Evolutionary conservation across 768 basidiomycete species (phyloP), one percentile per base, ranked within the genome.

Genomic region (Collybia sp.): DNA sequence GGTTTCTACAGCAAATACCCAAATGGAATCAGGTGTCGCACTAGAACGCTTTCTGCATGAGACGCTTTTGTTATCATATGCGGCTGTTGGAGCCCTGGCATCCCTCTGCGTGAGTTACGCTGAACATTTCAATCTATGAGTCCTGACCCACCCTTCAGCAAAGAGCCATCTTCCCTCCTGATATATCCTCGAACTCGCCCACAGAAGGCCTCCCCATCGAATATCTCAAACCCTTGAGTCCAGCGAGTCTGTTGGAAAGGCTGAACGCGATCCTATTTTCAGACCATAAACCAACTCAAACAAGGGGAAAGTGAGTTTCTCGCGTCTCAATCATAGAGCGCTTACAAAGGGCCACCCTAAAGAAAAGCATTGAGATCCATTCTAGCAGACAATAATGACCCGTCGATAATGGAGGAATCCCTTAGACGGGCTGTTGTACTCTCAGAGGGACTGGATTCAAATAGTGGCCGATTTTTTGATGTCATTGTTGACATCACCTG

Each of bases 1-100:
- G 64, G 80, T 76, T 9, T 75, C 76, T 0, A 73, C 74, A 33
- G 70, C 72, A n/a, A 79, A 80, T 15, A 73, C 78, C 8, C 71
- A 76, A 31, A 67, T 71, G 31, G 78, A 80, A 45, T 69, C 65
- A n/a, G 64, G 67, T 13, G 71, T 76, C 36, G 71, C 73, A 33
- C 58, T 71, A 16, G 83, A 85, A 54, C 71, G 75, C 17, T 84
- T 88, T 54, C 76, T 80, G 51, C 73, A 76, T 33, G 92, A 93
- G 60, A 84, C 85, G 2, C 71, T 75, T 35, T 53, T 81, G 44
- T 67, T 96, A 20, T 92, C 90, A 0, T 73, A 82, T 55, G 90
- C 93, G 12, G 85, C 93, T 13, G 77, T 86, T n/a, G 85, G 90
- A 33, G 89, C 93, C 2, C 68, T 95, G 66, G 81, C 89, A n/a